A percentile compares a stretch with the other conserved stretches of the same genome.
phyloP scores from a whole-genome alignment of 805 yeast species.

The Barnettozyma sucrosica region DNA sequence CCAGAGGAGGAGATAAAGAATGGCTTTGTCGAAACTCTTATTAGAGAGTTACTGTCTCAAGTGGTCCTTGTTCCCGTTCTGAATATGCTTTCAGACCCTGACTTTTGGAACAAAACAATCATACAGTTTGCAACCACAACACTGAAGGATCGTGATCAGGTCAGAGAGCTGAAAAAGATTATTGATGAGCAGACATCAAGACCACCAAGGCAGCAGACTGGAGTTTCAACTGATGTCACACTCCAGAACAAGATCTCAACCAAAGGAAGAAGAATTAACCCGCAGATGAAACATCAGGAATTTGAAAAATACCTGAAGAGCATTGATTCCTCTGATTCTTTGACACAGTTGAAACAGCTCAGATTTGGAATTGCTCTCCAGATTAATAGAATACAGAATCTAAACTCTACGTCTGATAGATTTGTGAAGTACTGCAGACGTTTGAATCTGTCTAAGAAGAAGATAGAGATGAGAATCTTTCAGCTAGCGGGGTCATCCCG shows the following conservation, averaged over 20 bases:
- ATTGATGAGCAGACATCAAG: constrained; percentile 48
- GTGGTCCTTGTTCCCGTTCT: constrained; percentile 49
- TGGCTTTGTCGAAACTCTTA: constrained; percentile 41
- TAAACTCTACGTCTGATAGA: constrained; percentile 27
- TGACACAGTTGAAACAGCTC: constrained; percentile 41
- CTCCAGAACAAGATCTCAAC: constrained; percentile 12
- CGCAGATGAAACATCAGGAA: constrained; percentile 34
- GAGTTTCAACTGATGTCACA: background rate
- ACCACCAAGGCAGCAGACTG: background rate
- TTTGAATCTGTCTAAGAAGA: constrained; percentile 26
- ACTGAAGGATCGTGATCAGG: constrained; percentile 69
- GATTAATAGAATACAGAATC: constrained; percentile 33
- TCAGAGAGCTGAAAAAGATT: constrained; percentile 62
- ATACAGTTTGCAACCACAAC: constrained; percentile 55
- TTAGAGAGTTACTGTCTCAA: constrained; percentile 59
- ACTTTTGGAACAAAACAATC: constrained; percentile 65
- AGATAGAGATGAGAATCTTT: constrained; percentile 27
- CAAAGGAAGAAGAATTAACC: constrained; percentile 28
- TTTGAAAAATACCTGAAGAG: constrained; percentile 37
- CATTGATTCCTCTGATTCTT: constrained; percentile 31
- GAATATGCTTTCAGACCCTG: constrained; percentile 58
- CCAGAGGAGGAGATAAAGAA: constrained; percentile 39
- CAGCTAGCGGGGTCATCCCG: constrained; percentile 20
- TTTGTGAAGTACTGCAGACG: constrained; percentile 27
- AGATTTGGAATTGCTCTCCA: constrained; percentile 44